These are phyloP conservation scores for Xylaria sp. DNA, from an alignment of 2,329 filamentous ascomycete genomes.

Conservation along the genomic window DNA sequence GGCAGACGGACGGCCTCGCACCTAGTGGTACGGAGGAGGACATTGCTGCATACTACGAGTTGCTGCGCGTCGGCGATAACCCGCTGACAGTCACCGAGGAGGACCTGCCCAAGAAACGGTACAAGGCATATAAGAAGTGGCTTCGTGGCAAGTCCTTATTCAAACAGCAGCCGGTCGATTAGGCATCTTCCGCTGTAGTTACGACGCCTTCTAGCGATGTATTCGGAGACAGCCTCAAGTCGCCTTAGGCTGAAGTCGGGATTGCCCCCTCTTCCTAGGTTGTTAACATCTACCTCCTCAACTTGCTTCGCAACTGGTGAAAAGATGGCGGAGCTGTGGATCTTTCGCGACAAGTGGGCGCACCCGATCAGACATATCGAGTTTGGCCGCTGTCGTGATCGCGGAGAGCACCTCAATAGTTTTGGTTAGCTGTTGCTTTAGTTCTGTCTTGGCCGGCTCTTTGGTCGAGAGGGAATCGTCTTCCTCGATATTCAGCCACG, in stretches of 20 bases:
- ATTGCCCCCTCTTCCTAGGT: background rate
- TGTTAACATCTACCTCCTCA: constrained; percentile 19
- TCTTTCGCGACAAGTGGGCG: constrained; percentile 52
- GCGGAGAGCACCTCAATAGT: constrained; percentile 52
- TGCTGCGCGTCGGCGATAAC: constrained; percentile 80
- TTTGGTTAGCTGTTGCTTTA: constrained; percentile 51
- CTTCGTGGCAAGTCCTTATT: constrained; percentile 93
- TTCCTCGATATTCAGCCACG: constrained; percentile 68
- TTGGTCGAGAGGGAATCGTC: constrained; percentile 41
- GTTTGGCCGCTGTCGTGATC: constrained; percentile 46
- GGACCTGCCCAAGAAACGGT: constrained; percentile 90
- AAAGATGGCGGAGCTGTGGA: constrained; percentile 50
- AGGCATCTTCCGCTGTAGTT: constrained; percentile 44
- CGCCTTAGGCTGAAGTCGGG: constrained; percentile 19
- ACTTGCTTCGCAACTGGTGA: constrained; percentile 37
- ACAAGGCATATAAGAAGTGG: constrained; percentile 97
- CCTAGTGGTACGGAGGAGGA: constrained; percentile 66
- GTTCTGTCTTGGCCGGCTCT: constrained; percentile 30
- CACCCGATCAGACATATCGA: constrained; percentile 47
- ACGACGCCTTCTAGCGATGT: constrained; percentile 41
- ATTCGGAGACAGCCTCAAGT: constrained; percentile 31
- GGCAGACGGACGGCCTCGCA: constrained; percentile 67
- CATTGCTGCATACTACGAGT: constrained; percentile 77
- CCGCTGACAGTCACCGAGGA: constrained; percentile 88
- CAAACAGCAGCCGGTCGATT: constrained; percentile 81